Base-by-base conservation (phyloP, 495 filamentous ascomycete genomes). In the Geopyxis carbonaria region DNA sequence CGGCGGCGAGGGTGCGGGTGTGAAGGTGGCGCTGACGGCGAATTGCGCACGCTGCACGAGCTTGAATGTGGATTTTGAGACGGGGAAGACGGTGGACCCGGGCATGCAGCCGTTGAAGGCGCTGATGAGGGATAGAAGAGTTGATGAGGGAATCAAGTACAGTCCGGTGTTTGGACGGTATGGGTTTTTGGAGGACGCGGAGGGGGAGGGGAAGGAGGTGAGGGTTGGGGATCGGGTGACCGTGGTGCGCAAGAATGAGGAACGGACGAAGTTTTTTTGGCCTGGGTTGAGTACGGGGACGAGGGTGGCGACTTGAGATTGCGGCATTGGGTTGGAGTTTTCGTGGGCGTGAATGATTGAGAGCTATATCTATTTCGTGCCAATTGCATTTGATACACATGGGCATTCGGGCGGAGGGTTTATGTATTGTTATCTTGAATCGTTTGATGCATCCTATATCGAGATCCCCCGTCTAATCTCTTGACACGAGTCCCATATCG, bases 11-110 rank as follows among this genome's bases (percentile, higher is more conserved):
- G 58, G 89, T 4, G n/a, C 8, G 1, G 8, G 13, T 1, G 19
- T 41, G 5, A 2, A 2, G 24, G 3, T 40, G 2, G 51, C 69
- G 5, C 52, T 86, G 37, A 82, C 75, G 23, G 75, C 74, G 18
- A 93, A 93, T 52, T 93, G 85, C 55, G 66, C 64, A n/a, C 64
- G 87, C 10, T 93, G 86, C 52, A 57, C 10, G 2, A 50, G 46
- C 14, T 11, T 51, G 3, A 51, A 49, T 19, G 48, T 48, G n/a
- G 48, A 51, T 25, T 49, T 50, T 21, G 13, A 23, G 11, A 51
- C 48, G 1, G 48, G 48, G 6, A 28, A 27, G 0, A 1, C 21
- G 0, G 40, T 45, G 9, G 32, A 28, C 2, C 30, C 31, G 3
- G 23, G 31, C 3, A 32, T 31, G n/a, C 48, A 53, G 28, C 44